These are phyloP conservation scores for Cardamine resedifolia DNA, from an alignment of 345 rosid genomes.

Conservation along the genomic window DNA sequence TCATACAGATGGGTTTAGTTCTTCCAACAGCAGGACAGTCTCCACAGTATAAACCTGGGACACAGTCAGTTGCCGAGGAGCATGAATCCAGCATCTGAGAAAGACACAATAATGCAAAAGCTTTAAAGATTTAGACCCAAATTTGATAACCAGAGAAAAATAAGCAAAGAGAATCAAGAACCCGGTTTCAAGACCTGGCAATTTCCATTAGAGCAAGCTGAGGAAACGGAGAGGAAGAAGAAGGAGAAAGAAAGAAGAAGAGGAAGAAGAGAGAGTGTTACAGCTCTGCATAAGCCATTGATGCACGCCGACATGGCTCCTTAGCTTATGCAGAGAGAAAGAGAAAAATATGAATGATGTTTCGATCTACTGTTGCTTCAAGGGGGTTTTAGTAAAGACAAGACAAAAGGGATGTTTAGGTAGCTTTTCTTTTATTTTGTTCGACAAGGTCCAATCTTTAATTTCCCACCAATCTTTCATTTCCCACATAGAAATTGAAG, in stretches of 20 bases:
- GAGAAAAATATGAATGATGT: slow-evolving; percentile 15
- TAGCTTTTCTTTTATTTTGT: not conserved
- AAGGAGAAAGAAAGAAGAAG: slow-evolving; percentile 31
- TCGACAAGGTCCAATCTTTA: slow-evolving; percentile 31
- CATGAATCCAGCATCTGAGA: slow-evolving; percentile 72
- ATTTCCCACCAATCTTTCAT: slow-evolving; percentile 21
- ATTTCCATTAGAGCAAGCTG: slow-evolving; percentile 60
- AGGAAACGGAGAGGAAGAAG: slow-evolving; percentile 37
- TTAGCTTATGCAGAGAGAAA: slow-evolving; percentile 35
- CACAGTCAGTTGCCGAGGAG: slow-evolving; percentile 65
- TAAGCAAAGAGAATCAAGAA: slow-evolving; percentile 30
- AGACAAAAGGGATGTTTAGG: slow-evolving; percentile 38
- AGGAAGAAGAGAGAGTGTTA: slow-evolving; percentile 40
- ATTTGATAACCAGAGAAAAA: slow-evolving; percentile 15
- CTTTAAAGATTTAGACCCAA: slow-evolving; percentile 13
- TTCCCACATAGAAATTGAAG: not conserved
- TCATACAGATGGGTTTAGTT: slow-evolving; percentile 71
- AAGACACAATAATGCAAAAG: not conserved
- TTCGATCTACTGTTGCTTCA: slow-evolving; percentile 36
- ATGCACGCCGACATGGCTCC: slow-evolving; percentile 52
- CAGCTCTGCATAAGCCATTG: slow-evolving; percentile 55
- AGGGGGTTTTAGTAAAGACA: slow-evolving; percentile 28
- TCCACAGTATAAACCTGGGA: slow-evolving; percentile 79
- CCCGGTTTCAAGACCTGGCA: slow-evolving; percentile 47
- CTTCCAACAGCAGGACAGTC: slow-evolving; percentile 74